Evolutionary conservation across 1,139 yeast species (phyloP), one percentile per base, ranked within the genome.

Genomic region (Debaryomyces fabryi): DNA sequence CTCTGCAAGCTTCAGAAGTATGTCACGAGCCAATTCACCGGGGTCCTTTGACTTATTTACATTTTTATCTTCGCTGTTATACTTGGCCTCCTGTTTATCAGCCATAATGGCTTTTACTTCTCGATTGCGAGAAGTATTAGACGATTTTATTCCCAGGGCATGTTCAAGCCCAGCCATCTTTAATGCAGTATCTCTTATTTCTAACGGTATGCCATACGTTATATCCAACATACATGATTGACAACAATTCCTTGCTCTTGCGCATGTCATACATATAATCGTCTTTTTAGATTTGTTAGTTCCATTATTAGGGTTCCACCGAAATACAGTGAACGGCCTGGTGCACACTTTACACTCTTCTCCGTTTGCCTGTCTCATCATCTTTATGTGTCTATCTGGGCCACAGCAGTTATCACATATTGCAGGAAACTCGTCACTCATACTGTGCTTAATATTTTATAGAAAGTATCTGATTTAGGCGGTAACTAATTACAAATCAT

Each of bases 191-290:
- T 92, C 97, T 51, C 97, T 71, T 7, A 91, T 72, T 16, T 86
- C 83, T 15, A 90, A 65, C 0, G 97, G 92, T 23, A 93, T 80
- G 5, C 91, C 88, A 69, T 85, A 88, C 23, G 85, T 81, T 44
- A 90, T 72, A 68, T 93, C 98, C 39, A 88, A 68, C 82, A 90
- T 79, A 63, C 99, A 93, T 20, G 84, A 70, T 63, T 93, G 98
- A 61, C 99, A 93, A 55, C 96, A 87, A 67, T 88, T 86, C 54
- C 86, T 79, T 42, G 86, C 81, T 39, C 83, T 72, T 1, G 97
- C 85, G 68, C 99, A 93, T 0, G 92, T 83, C 35, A 71, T 64
- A 65, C 99, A 91, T 20, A 90, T 80, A 4, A 79, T 67, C 5
- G 88, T 83, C 56, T 77, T 80, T 50, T 74, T 74, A 45, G 75